Conservation (phyloP, 2,329 filamentous ascomycete species). For the Coniochaeta sp. region DNA sequence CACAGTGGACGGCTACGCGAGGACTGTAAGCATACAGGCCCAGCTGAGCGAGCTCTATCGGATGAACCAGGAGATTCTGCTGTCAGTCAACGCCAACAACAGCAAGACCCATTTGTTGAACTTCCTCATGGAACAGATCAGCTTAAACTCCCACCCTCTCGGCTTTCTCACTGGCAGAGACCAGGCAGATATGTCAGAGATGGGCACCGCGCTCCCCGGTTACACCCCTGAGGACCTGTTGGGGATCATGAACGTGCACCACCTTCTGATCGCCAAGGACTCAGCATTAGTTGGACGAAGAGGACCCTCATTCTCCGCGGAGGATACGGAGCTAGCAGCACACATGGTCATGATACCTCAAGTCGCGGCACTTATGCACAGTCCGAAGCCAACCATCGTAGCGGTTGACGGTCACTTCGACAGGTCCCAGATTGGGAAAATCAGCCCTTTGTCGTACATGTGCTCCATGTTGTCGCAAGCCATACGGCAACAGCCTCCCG, state of each 20-base stretch:
- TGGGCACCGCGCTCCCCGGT: conserved; percentile 5
- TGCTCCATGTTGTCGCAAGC: conserved; percentile 3
- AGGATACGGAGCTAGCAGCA: background rate
- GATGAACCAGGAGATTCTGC: background rate
- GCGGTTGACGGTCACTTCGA: conserved; percentile 10
- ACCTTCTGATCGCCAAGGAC: background rate
- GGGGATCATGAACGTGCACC: conserved; percentile 6
- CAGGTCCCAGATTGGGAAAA: conserved; percentile 4
- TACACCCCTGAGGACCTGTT: conserved; percentile 5
- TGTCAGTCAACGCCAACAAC: background rate
- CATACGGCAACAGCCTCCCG: background rate
- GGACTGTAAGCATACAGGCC: background rate
- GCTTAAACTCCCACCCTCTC: background rate
- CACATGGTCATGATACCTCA: conserved; percentile 4
- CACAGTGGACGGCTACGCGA: conserved; percentile 4
- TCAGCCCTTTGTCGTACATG: conserved; percentile 6
- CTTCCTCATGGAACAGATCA: conserved; percentile 8
- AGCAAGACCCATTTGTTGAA: conserved; percentile 8
- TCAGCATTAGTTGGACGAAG: background rate
- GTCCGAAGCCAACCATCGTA: conserved; percentile 2
- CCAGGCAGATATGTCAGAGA: conserved; percentile 2
- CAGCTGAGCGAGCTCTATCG: conserved; percentile 1
- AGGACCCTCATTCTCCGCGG: background rate
- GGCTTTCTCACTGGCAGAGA: background rate
- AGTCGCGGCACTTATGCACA: conserved; percentile 5